phyloP scores from a whole-genome alignment of 2,329 filamentous ascomycete species.

The Alternaria metachromatica region DNA sequence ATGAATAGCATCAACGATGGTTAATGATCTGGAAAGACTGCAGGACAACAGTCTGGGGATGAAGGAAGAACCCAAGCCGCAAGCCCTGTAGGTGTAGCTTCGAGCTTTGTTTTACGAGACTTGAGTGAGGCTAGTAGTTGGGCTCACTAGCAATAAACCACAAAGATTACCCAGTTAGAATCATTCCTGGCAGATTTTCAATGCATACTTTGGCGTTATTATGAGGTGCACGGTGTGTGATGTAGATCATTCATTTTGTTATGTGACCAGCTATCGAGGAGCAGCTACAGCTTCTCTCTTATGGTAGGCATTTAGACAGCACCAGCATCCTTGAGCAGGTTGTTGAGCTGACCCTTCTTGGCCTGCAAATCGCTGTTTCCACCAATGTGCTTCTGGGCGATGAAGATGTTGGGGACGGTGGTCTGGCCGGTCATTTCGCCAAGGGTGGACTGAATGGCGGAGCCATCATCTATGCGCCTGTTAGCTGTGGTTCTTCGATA shows the following conservation, averaged over 20 bases:
- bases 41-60: slow-evolving; percentile 25
- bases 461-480: slow-evolving; percentile 71
- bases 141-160: slow-evolving; percentile 31
- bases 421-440: slow-evolving; percentile 79
- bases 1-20: slow-evolving; percentile 36
- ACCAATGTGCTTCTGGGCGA: slow-evolving; percentile 87
- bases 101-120: slow-evolving; percentile 8
- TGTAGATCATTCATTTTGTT: background rate
- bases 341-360: slow-evolving; percentile 68
- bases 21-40: slow-evolving; percentile 32
- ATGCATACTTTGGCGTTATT: slow-evolving; percentile 14
- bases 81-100: slow-evolving; percentile 8
- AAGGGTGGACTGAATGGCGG: slow-evolving; percentile 82
- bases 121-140: slow-evolving; percentile 26
- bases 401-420: slow-evolving; percentile 96
- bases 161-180: slow-evolving; percentile 41
- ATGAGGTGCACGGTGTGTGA: background rate
- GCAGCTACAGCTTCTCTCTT: background rate
- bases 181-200: slow-evolving; percentile 12
- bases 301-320: slow-evolving; percentile 59
- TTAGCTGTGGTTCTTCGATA: background rate
- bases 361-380: slow-evolving; percentile 89
- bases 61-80: slow-evolving; percentile 22
- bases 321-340: slow-evolving; percentile 68
- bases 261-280: background rate